phyloP scores from a whole-genome alignment of 352 stramenopile species.

The Pythium rhizo-oryzae region DNA sequence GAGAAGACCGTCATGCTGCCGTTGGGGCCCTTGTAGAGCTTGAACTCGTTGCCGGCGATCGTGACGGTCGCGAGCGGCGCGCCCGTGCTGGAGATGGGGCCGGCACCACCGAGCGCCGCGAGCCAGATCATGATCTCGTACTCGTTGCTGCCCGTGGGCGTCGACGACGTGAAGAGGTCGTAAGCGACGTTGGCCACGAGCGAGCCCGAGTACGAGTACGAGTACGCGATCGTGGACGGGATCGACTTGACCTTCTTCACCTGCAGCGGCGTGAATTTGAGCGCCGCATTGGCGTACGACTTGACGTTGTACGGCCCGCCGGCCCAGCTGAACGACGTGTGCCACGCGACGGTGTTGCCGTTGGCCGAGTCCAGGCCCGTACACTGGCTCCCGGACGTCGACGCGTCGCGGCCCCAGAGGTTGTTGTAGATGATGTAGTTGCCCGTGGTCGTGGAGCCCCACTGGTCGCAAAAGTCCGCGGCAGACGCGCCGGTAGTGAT shows the following conservation, averaged over 20 bases:
- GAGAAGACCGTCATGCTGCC: constrained; percentile 44
- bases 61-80: constrained; percentile 34
- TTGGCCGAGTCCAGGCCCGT: constrained; percentile 36
- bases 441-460: constrained; percentile 32
- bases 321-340: constrained; percentile 43
- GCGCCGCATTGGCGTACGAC: constrained; percentile 47
- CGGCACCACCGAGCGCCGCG: constrained; percentile 35
- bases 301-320: constrained; percentile 42
- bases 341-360: constrained; percentile 36
- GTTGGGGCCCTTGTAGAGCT: constrained; percentile 39
- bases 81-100: constrained; percentile 36
- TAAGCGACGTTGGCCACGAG: constrained; percentile 47
- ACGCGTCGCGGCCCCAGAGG: constrained; percentile 37
- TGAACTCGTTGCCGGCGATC: constrained; percentile 19
- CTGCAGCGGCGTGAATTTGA: constrained; percentile 39
- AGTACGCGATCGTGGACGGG: constrained; percentile 41
- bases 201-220: constrained; percentile 36
- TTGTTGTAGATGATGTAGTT: constrained; percentile 59
- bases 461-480: constrained; percentile 39
- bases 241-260: constrained; percentile 40
- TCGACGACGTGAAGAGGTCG: constrained; percentile 44
- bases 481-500: constrained; percentile 11
- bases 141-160: constrained; percentile 28
- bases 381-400: constrained; percentile 40
- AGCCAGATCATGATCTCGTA: constrained; percentile 48